Percentiles rank a stretch among this genome's conserved stretches.
Conservation (phyloP, 1,284 basidiomycete species). For the Cutaneotrichosporon sp. region DNA sequence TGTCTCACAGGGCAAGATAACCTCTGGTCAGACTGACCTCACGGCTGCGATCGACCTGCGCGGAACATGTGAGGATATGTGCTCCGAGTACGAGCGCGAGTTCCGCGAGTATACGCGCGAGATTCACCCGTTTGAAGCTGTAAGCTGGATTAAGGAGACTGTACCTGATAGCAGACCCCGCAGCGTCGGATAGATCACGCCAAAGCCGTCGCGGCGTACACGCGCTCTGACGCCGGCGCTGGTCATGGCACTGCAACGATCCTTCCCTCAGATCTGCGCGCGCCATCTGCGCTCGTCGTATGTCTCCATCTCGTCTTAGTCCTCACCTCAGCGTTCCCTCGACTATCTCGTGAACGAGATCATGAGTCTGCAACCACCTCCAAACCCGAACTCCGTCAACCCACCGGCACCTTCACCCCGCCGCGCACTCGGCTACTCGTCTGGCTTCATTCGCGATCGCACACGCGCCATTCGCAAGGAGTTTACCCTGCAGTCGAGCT, state of each 20-base stretch:
- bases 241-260: constrained; percentile 56
- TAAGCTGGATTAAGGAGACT: constrained; percentile 54
- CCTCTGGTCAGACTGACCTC: constrained; percentile 76
- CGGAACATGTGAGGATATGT: constrained; percentile 92
- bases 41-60: constrained; percentile 85
- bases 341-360: constrained; percentile 89
- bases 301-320: constrained; percentile 26
- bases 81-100: constrained; percentile 88
- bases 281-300: constrained; percentile 78
- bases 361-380: constrained; percentile 59
- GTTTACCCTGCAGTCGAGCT: constrained; percentile 88
- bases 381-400: constrained; percentile 27
- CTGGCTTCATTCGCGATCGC: constrained; percentile 81
- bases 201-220: constrained; percentile 90
- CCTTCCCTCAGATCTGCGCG: constrained; percentile 87
- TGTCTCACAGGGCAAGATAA: constrained; percentile 82
- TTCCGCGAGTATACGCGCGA: constrained; percentile 87
- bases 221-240: constrained; percentile 76
- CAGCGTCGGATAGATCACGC: constrained; percentile 73
- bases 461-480: constrained; percentile 88
- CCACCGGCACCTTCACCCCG: constrained; percentile 34
- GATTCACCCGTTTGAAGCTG: constrained; percentile 80
- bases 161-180: constrained; percentile 33
- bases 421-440: constrained; percentile 60
- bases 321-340: constrained; percentile 66